Percentiles rank a stretch among this genome's conserved stretches.
phyloP scores from a whole-genome alignment of 164 flowering plant genomes.

The Vitis rotundifolia region DNA sequence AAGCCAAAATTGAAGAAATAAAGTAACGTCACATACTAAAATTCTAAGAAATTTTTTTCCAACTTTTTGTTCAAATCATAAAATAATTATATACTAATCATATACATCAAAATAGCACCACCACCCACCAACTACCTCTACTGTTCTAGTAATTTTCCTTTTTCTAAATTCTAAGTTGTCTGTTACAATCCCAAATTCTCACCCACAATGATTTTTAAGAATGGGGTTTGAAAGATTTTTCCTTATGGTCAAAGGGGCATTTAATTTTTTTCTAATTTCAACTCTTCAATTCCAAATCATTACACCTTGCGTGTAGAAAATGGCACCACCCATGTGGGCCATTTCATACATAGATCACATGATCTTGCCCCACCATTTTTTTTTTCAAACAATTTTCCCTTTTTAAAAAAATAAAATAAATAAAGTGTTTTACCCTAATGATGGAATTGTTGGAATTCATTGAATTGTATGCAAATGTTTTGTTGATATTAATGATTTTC shows the following conservation, averaged over 20 bases:
- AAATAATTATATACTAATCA: background rate
- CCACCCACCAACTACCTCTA: background rate
- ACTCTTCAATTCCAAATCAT: conserved; percentile 1
- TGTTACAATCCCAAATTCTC: too few species aligned
- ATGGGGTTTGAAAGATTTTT: conserved; percentile 1
- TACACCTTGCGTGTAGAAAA: conserved; percentile 8
- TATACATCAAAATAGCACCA: background rate
- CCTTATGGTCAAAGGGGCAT: background rate
- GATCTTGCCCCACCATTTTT: background rate
- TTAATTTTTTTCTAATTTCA: background rate
- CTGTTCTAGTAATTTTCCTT: background rate
- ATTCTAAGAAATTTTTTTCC: too few species aligned
- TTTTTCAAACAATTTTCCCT: too few species aligned
- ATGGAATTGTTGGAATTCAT: background rate
- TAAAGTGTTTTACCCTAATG: background rate
- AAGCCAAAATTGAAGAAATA: too few species aligned
- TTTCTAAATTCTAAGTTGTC: background rate
- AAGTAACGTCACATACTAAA: too few species aligned
- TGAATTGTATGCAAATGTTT: too few species aligned
- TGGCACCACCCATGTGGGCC: conserved; percentile 8
- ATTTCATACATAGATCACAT: background rate
- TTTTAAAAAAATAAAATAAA: too few species aligned
- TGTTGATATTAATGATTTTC: too few species aligned
- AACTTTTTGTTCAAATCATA: background rate
- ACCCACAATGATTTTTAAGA: background rate